Evolutionary conservation across 2,329 filamentous ascomycete species (phyloP).

Genomic region (Penicillium polonicum): DNA sequence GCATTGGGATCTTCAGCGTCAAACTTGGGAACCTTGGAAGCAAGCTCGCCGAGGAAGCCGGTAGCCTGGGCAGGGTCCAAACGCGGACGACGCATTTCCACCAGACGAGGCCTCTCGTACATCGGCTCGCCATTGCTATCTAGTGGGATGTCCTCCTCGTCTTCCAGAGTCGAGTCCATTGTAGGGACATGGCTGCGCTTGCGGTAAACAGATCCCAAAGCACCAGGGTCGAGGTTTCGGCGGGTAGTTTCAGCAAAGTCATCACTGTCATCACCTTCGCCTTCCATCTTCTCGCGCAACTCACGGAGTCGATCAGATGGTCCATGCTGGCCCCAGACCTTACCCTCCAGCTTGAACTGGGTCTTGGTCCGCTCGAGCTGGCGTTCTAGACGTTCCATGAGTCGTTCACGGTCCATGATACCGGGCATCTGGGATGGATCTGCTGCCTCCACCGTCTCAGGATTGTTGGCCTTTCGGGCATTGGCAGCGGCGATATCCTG

Average conservation of each 20-base stretch:
- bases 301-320: constrained; percentile 91
- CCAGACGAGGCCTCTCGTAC: constrained; percentile 74
- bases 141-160: constrained; percentile 47
- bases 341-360: constrained; percentile 93
- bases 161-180: constrained; percentile 37
- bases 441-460: constrained; percentile 50
- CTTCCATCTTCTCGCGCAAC: constrained; percentile 92
- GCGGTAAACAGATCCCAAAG: constrained; percentile 70
- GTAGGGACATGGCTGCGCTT: constrained; percentile 46
- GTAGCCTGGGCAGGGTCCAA: constrained; percentile 62
- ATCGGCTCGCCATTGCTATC: constrained; percentile 59
- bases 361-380: constrained; percentile 97
- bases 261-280: constrained; percentile 52
- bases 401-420: constrained; percentile 84
- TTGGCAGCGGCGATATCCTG: constrained; percentile 93
- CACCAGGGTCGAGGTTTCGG: constrained; percentile 66
- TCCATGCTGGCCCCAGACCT: constrained; percentile 80
- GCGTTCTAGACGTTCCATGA: constrained; percentile 92
- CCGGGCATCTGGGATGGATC: constrained; percentile 81
- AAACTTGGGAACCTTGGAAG: constrained; percentile 72
- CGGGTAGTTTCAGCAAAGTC: constrained; percentile 56
- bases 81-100: constrained; percentile 70
- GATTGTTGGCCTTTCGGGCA: constrained; percentile 57
- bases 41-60: constrained; percentile 69
- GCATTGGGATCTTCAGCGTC: constrained; percentile 46